Evolutionary conservation across 2,329 filamentous ascomycete species (phyloP), one percentile per base, ranked within the genome.

Genomic region (Tetracladium maxilliforme): DNA sequence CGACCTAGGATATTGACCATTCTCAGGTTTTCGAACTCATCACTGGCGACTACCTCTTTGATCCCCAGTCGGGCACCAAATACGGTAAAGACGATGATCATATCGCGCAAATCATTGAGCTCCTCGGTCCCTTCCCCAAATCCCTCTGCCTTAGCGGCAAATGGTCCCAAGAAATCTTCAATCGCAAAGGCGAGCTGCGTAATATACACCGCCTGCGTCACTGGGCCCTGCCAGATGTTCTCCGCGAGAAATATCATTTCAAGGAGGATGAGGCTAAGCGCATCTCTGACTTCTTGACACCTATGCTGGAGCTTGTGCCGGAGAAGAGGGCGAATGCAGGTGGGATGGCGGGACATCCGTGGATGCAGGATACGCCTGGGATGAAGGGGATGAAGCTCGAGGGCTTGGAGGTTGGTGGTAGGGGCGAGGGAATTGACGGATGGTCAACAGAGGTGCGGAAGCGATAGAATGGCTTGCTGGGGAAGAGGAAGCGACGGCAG

Each of bases 71-170:
- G 2, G 90, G 90, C 34, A 95, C 87, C 21, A 95, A 95, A 54
- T 98, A 98, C 51, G 90, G 90, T 47, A 98, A 98, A 56, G 90
- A 98, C 46, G 90, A 98, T 56, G 90, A 98, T 47, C 90, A 98
- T 55, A 94, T 98, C 37, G 90, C 90, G 7, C 90, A 98, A 48
- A 95, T 98, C 42, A 95, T 98, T 47, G 90, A 98, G 52, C 66
- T 98, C 5, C 71, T 98, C 11, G 90, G 90, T 7, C 75, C 79
- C 1, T 95, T 95, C 47, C 87, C 90, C 27, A 92, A 92, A 49
- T 80, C 81, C 5, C 66, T 95, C 24, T 94, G 83, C 51, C 67
- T 93, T 27, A 78, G 80, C 2, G 90, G 90, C 25, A 94, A 94
- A 54, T 95, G 90, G 90, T 86, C 78, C 10, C 87, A 94, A 51